Base-by-base conservation (phyloP, 768 basidiomycete genomes). In the Coprinellus micaceus region DNA sequence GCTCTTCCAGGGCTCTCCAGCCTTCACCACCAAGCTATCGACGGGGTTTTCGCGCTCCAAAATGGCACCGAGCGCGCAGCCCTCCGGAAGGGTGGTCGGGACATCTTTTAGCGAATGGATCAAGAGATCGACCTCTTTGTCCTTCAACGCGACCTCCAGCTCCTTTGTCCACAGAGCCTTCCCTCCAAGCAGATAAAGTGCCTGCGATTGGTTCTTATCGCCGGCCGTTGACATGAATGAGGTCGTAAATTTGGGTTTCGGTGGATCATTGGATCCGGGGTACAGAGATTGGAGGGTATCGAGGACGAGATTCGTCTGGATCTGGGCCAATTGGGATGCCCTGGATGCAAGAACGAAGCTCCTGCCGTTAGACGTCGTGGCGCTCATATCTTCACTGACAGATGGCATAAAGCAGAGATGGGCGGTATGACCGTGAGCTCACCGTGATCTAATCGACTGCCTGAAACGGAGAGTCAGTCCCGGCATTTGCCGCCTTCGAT, bases 101-200 rank as follows among this genome's bases (percentile, higher is more conserved):
- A 98, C 84, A 68, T 98, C 97, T 70, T 99, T 99, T 63, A 92
- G 76, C 33, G 82, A 85, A 72, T 99, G 96, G 19, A 98, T 85
- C 63, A 99, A 83, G 80, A 98, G 85, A 68, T 99, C 97, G 48
- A 95, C 88, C 12, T 78, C 74, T 28, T 79, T 73, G 43, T 85
- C 78, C 53, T 83, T 78, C 58, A 99, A 74, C 43, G 85, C 86
- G 19, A 90, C 88, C 68, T 99, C 97, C 53, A 99, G 84, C 63
- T 98, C 96, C 63, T 93, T 91, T 36, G 97, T 99, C 97, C 97
- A 99, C 26, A 98, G 71, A 0, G 89, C 81, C 67, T 92, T 93
- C n/a, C 91, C 93, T 37, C 94, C 94, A 15, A 97, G 74, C 9
- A 94, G 78, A 71, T 95, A 95, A 17, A 97, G 77, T 2, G 84